Evolutionary conservation across 2,329 filamentous ascomycete genomes (phyloP).

Genomic region (Alternaria atra): DNA sequence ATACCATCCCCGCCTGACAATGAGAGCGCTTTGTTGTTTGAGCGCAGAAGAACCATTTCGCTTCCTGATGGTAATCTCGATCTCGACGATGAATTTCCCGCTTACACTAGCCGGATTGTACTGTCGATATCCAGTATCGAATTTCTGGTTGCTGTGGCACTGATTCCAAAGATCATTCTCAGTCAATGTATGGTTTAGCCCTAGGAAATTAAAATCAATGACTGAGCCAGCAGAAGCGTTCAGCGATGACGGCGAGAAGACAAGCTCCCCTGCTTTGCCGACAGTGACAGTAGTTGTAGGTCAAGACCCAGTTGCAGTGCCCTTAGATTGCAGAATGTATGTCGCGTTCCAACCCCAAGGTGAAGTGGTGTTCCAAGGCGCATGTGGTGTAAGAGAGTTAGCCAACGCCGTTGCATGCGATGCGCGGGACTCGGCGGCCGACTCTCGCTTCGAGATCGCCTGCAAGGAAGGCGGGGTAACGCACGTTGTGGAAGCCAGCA

Average conservation of each 20-base stretch:
- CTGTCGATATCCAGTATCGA: slow-evolving; percentile 1
- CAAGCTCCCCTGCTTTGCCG: slow-evolving; percentile 16
- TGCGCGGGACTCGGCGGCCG: not conserved
- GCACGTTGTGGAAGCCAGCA: slow-evolving; percentile 2
- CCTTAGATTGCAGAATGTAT: not conserved
- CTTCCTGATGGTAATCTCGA: slow-evolving; percentile 10
- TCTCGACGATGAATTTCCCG: slow-evolving; percentile 13
- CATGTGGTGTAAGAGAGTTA: not conserved
- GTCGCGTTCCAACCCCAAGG: not conserved
- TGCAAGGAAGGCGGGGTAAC: not conserved
- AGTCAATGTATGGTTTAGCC: slow-evolving; percentile 22
- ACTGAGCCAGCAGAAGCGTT: slow-evolving; percentile 15
- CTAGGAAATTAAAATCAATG: slow-evolving; percentile 23
- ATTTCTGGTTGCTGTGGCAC: slow-evolving; percentile 5
- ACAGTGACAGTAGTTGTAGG: slow-evolving; percentile 16
- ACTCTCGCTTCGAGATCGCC: not conserved
- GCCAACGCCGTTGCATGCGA: not conserved
- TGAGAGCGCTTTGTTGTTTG: slow-evolving; percentile 13
- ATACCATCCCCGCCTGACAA: slow-evolving; percentile 22
- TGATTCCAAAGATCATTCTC: slow-evolving; percentile 12
- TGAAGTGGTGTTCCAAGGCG: not conserved
- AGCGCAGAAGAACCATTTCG: slow-evolving; percentile 26
- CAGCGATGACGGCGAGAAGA: slow-evolving; percentile 14
- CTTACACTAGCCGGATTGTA: slow-evolving; percentile 17
- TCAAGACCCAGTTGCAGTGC: not conserved